Evolutionary conservation across 1,284 basidiomycete species (phyloP), one percentile per base, ranked within the genome.

Genomic region (Schizophyllum amplum): DNA sequence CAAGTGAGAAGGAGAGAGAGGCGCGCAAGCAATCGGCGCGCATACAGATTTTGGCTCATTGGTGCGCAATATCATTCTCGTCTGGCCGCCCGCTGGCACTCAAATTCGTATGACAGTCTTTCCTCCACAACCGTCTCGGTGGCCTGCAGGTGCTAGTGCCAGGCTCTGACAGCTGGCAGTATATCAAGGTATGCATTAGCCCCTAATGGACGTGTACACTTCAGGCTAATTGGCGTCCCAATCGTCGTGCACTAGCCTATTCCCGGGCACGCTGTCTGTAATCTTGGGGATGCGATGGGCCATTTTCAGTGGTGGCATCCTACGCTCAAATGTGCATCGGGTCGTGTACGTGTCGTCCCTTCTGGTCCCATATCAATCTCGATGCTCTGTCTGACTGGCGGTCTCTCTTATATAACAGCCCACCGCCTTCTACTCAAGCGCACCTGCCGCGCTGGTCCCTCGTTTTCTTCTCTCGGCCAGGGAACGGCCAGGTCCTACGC

Each of bases 91-190:
- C 20, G 48, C 20, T n/a, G 13, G 48, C 48, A 5, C 4, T 50
- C 9, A 22, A 9, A 22, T 15, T 20, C 9, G 11, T 21, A n/a
- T 11, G 21, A 24, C 61, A 83, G 78, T 81, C 83, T 0, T 81
- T 86, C 68, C 69, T 87, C 52, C 83, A 86, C 67, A 88, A 88
- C 66, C 78, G 78, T 15, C 76, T 90, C 0, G 87, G 87, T 2
- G 87, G 87, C 0, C 70, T 90, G 5, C 87, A 90, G 63, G 85
- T 89, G 0, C 73, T 87, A 47, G 77, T 79, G 0, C 85, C 85
- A 0, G 82, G 81, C 2, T 71, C 77, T 9, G 75, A 80, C n/a
- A 68, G 76, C 22, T 90, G 87, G 87, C 81, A 82, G 62, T 89
- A 87, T 60, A 74, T 88, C 58, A 78, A 79, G 72, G 84, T 83